These are phyloP conservation scores for Phyllosticta ampelicida DNA, from an alignment of 2,329 filamentous ascomycete genomes.

Conservation along the genomic window DNA sequence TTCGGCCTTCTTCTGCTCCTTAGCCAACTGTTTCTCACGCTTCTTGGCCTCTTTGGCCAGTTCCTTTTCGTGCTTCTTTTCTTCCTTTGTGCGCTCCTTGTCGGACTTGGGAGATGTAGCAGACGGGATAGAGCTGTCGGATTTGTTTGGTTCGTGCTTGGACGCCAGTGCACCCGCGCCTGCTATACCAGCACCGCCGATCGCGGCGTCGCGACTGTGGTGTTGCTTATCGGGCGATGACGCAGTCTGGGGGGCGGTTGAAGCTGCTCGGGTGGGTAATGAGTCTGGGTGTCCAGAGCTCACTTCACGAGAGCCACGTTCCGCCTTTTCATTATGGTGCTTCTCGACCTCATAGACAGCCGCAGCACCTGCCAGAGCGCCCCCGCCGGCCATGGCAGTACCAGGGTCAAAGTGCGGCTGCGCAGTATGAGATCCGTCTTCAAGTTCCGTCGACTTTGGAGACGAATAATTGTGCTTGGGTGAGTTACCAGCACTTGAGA, in stretches of 20 bases:
- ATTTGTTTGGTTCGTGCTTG: conserved; percentile 16
- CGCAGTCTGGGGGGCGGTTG: not conserved
- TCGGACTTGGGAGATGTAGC: conserved; percentile 14
- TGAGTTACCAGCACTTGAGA: not conserved
- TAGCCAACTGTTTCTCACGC: conserved; percentile 8
- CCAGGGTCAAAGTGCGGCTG: conserved; percentile 24
- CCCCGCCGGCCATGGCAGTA: conserved; percentile 21
- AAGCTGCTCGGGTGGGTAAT: not conserved
- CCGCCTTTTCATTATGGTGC: conserved; percentile 2
- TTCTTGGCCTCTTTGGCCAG: conserved; percentile 12
- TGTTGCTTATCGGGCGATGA: conserved; percentile 14
- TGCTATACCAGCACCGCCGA: conserved; percentile 16
- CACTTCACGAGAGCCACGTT: not conserved
- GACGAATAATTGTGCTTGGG: not conserved
- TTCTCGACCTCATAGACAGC: conserved; percentile 8
- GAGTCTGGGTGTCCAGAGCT: not conserved
- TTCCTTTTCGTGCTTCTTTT: conserved; percentile 16
- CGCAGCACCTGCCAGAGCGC: conserved; percentile 18
- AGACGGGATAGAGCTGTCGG: not conserved
- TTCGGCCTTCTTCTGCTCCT: conserved; percentile 13
- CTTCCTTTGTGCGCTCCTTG: conserved; percentile 11
- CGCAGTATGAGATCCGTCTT: not conserved
- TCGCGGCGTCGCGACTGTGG: conserved; percentile 19
- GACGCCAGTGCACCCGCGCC: conserved; percentile 17
- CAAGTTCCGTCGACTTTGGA: not conserved